These are phyloP conservation scores for Phaseolus lunatus DNA, from an alignment of 306 rosid species.

Conservation along the genomic window DNA sequence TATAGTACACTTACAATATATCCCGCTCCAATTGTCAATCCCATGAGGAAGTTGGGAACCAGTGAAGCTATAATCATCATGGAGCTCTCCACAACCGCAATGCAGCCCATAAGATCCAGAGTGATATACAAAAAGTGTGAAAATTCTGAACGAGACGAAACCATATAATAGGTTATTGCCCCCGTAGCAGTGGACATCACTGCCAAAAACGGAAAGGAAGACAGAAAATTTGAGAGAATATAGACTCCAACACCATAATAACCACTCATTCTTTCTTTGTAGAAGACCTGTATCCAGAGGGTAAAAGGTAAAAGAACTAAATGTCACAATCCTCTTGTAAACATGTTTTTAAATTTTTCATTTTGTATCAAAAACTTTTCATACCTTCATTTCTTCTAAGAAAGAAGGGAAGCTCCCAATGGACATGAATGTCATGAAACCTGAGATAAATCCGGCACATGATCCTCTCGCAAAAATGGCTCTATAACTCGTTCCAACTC, in stretches of 20 bases:
- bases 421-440: constrained; percentile 96
- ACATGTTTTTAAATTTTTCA: not conserved
- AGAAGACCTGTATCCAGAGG: constrained; percentile 63
- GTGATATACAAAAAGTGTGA: constrained; percentile 56
- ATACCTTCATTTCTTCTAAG: constrained; percentile 93
- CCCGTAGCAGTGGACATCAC: constrained; percentile 72
- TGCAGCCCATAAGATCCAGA: constrained; percentile 67
- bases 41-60: constrained; percentile 95
- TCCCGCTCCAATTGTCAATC: constrained; percentile 86
- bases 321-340: not conserved
- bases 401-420: constrained; percentile 96
- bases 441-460: constrained; percentile 83
- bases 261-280: constrained; percentile 76
- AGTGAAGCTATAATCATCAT: constrained; percentile 94
- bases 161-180: constrained; percentile 78
- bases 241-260: constrained; percentile 78
- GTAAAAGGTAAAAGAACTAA: not conserved
- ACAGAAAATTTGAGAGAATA: constrained; percentile 74
- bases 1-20: constrained; percentile 62
- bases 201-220: constrained; percentile 83
- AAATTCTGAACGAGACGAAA: constrained; percentile 67
- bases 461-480: constrained; percentile 84
- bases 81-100: constrained; percentile 83
- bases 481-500: constrained; percentile 63
- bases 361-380: not conserved